A percentile compares a stretch with the other conserved stretches of the same genome.
Evolutionary conservation across 2,329 filamentous ascomycete species (phyloP).

Genomic region (Aspergillus pseudoterreus): DNA sequence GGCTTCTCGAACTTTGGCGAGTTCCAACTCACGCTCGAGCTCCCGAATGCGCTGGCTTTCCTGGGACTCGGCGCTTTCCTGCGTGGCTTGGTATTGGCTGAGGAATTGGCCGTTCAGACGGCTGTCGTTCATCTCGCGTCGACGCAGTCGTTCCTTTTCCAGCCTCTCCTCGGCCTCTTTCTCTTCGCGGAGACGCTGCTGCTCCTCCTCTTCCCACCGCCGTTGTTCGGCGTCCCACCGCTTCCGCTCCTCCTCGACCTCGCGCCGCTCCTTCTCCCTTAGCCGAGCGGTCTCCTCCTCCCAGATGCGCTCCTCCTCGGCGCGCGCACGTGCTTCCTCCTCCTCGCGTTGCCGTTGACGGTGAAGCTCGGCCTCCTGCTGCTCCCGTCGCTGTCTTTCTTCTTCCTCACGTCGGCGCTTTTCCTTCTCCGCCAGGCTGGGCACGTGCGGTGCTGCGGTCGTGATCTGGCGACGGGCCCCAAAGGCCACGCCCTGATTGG

Average conservation of each 20-base stretch:
- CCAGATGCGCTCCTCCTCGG: conserved; percentile 46
- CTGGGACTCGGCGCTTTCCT: conserved; percentile 48
- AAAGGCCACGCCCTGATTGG: conserved; percentile 89
- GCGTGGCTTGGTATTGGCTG: conserved; percentile 78
- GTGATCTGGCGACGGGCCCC: conserved; percentile 92
- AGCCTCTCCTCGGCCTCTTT: conserved; percentile 66
- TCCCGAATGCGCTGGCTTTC: conserved; percentile 71
- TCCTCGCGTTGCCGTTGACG: conserved; percentile 48
- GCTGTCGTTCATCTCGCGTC: conserved; percentile 59
- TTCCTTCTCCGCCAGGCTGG: conserved; percentile 81
- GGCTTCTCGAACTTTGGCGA: conserved; percentile 63
- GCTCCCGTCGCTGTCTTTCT: conserved; percentile 46
- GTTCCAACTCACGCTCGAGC: conserved; percentile 69
- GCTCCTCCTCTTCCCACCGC: conserved; percentile 73
- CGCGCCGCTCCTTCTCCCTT: conserved; percentile 50
- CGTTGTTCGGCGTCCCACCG: conserved; percentile 54
- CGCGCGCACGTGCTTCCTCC: conserved; percentile 43
- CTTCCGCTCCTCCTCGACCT: conserved; percentile 45
- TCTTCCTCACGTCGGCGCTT: conserved; percentile 59
- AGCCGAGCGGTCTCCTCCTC: conserved; percentile 43
- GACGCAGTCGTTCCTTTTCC: conserved; percentile 62
- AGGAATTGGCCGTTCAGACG: conserved; percentile 78
- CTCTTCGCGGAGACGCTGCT: conserved; percentile 67
- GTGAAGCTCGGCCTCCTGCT: conserved; percentile 52
- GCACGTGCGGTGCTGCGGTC: conserved; percentile 71